Base-by-base conservation (phyloP, 306 rosid species). In the Prunus mira region DNA sequence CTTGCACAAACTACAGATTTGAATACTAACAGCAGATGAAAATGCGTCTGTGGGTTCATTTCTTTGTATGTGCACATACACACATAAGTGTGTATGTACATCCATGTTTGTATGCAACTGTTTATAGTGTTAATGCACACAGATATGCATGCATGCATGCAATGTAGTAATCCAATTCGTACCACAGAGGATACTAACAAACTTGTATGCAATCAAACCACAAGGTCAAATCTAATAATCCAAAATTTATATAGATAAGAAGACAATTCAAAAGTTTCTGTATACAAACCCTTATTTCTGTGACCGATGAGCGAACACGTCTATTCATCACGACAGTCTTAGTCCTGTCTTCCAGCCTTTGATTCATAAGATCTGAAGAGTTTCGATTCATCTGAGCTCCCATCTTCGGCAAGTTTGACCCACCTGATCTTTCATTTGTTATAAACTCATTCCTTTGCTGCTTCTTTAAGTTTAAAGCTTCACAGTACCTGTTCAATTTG, bases 401-500 rank as follows among this genome's bases (percentile, higher is more conserved):
- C 74, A 81, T 82, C 86, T 88, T 91, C 72, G 76, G 61, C 65
- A 82, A 68, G 79, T 84, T 84, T 69, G 89, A 76, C 66, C 89
- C 91, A 72, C 82, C 79, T 28, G 83, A 74, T 82, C 84, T 88
- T 70, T 91, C 97, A 85, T 79, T 91, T 72, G 88, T 79, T 50
- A 82, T 76, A 73, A 82, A 85, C 83, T 91, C 95, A n/a, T 82
- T 86, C 81, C 83, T 81, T 69, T 80, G 83, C 74, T 85, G 94
- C 82, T 90, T 90, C 86, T 81, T 87, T 71, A 86, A 72, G 82
- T 71, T 88, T 79, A 90, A 82, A 74, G 89, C 88, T 68, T 91
- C 93, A 77, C 84, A 82, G 75, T 83, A 88, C 86, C 85, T 84
- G 90, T 83, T 88, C 84, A 91, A 64, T 79, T 88, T 90, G 76